Evolutionary conservation across 2,329 filamentous ascomycete genomes (phyloP).

Genomic region (Sclerotinia borealis): DNA sequence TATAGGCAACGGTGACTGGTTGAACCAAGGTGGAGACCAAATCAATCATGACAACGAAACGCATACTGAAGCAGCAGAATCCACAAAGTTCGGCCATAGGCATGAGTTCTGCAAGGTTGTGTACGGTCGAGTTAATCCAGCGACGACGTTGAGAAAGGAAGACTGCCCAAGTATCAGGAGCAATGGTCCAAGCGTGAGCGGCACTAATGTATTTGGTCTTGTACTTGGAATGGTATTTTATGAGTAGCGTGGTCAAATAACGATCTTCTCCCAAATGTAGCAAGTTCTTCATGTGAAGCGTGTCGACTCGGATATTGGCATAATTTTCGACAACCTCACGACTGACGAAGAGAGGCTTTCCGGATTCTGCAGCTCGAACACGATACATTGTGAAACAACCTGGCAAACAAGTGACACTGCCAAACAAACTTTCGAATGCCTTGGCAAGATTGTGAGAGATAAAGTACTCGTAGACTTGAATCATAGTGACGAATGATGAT

Average conservation of each 20-base stretch:
- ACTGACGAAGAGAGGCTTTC: conserved; percentile 94
- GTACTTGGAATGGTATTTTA: conserved; percentile 88
- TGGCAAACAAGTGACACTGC: conserved; percentile 92
- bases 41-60: conserved; percentile 94
- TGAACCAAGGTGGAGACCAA: conserved; percentile 87
- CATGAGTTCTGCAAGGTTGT: conserved; percentile 94
- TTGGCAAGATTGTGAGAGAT: conserved; percentile 97
- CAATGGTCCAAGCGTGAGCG: conserved; percentile 94
- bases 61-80: conserved; percentile 99
- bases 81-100: conserved; percentile 90
- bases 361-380: conserved; percentile 86
- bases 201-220: conserved; percentile 97
- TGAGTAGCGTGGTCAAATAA: conserved; percentile 87
- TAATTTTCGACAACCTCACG: conserved; percentile 85
- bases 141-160: conserved; percentile 97
- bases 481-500: conserved; percentile 93
- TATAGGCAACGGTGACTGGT: conserved; percentile 84
- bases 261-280: conserved; percentile 96
- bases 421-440: conserved; percentile 95
- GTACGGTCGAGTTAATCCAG: conserved; percentile 99
- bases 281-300: conserved; percentile 97
- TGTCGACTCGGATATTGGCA: conserved; percentile 90
- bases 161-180: conserved; percentile 86
- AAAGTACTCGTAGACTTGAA: conserved; percentile 99
- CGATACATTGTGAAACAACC: conserved; percentile 99